These are phyloP conservation scores for Agaricus blazei DNA, from an alignment of 768 basidiomycete species.

Conservation along the genomic window DNA sequence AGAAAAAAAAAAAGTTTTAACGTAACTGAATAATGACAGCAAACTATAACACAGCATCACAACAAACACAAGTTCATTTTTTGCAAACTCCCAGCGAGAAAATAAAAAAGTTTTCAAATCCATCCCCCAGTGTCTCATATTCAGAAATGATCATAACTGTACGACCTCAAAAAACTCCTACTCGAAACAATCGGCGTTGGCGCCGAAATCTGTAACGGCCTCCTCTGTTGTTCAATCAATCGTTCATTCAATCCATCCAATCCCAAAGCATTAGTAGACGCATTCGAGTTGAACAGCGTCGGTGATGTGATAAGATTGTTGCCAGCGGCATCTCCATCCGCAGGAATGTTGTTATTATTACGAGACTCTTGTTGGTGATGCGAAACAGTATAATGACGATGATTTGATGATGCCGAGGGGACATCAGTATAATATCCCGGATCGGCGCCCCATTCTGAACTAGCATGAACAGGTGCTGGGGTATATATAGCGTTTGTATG, in stretches of 20 bases:
- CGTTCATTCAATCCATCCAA: constrained; percentile 13
- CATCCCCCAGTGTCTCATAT: not conserved
- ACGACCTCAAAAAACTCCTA: constrained; percentile 25
- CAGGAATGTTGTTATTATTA: not conserved
- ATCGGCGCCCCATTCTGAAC: not conserved
- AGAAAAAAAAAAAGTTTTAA: too few relatives aligned
- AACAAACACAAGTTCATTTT: too few relatives aligned
- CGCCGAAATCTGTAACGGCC: constrained; percentile 21
- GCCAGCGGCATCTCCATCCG: not conserved
- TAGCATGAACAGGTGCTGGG: not conserved
- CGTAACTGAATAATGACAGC: too few relatives aligned
- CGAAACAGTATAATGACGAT: not conserved
- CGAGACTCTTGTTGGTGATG: not conserved
- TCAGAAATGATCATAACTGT: constrained; percentile 19
- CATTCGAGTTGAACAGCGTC: constrained; percentile 19
- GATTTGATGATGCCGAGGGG: not conserved
- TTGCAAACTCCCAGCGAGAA: too few relatives aligned
- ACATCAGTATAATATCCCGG: constrained; percentile 11
- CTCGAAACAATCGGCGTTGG: constrained; percentile 28
- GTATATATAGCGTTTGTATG: not conserved
- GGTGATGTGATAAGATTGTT: constrained; percentile 7
- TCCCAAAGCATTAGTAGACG: constrained; percentile 21
- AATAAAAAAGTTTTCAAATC: too few relatives aligned
- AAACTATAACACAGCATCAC: too few relatives aligned
- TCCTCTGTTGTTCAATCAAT: constrained; percentile 6